Evolutionary conservation across 2,329 filamentous ascomycete species (phyloP).

Genomic region (Penicillium decumbens): DNA sequence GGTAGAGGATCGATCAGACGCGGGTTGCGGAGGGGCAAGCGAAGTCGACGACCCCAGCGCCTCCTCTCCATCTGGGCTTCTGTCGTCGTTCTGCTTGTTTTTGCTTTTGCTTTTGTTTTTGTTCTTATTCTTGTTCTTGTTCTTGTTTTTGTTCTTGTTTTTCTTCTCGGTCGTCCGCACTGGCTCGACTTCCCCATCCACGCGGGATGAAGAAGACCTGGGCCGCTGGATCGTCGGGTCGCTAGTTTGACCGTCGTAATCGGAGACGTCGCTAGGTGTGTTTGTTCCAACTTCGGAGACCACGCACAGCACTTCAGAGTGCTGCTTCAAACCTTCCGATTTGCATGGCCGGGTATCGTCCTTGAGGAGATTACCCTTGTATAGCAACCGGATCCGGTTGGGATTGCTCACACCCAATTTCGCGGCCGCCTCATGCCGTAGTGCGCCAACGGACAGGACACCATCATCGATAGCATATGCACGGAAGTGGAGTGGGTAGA

Average conservation of each 20-base stretch:
- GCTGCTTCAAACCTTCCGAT: constrained; percentile 45
- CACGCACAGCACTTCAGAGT: constrained; percentile 46
- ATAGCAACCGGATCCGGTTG: constrained; percentile 42
- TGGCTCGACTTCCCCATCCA: constrained; percentile 20
- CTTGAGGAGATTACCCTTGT: constrained; percentile 45
- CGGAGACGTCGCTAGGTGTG: constrained; percentile 32
- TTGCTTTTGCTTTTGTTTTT: constrained; percentile 22
- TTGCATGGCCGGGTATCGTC: constrained; percentile 40
- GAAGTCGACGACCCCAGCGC: constrained; percentile 2
- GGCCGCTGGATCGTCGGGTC: constrained; percentile 13
- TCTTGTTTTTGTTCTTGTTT: constrained; percentile 27
- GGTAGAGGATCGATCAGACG: constrained; percentile 13
- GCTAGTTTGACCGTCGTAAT: constrained; percentile 22
- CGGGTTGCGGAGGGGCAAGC: constrained; percentile 21
- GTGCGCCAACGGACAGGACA: constrained; percentile 38
- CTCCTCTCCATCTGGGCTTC: constrained; percentile 4
- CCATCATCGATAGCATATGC: constrained; percentile 48
- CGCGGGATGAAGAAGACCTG: constrained; percentile 15
- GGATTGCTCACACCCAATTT: constrained; percentile 34
- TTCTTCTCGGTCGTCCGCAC: constrained; percentile 20
- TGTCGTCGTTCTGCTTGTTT: constrained; percentile 26
- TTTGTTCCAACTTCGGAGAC: constrained; percentile 38
- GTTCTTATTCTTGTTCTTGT: constrained; percentile 23
- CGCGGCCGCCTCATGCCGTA: constrained; percentile 40
- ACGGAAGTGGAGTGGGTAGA: constrained; percentile 43